These are phyloP conservation scores for Fusarium tricinctum DNA, from an alignment of 2,329 filamentous ascomycete species.

Conservation along the genomic window DNA sequence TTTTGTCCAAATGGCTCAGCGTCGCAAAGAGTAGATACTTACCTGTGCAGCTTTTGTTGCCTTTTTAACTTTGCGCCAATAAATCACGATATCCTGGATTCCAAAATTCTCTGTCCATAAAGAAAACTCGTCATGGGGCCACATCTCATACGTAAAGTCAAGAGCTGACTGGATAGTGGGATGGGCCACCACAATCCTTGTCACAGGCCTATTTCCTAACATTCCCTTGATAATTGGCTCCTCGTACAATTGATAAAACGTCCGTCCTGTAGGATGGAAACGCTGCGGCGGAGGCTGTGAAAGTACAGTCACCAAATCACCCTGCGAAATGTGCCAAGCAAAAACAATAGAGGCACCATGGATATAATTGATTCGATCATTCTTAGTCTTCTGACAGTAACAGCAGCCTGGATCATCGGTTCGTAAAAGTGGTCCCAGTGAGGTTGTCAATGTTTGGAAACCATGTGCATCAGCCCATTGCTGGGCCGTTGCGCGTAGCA, in stretches of 20 bases:
- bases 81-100: too few species aligned
- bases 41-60: too few species aligned
- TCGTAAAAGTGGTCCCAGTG: conserved; percentile 34
- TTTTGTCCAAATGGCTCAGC: too few species aligned
- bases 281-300: conserved; percentile 33
- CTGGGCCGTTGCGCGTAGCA: conserved; percentile 19
- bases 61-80: too few species aligned
- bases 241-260: conserved; percentile 31
- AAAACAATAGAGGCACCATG: conserved; percentile 43
- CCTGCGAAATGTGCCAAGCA: conserved; percentile 26
- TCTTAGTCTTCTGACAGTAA: neutral
- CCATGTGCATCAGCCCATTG: conserved; percentile 33
- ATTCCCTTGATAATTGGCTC: conserved; percentile 35
- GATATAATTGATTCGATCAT: conserved; percentile 13
- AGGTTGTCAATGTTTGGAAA: conserved; percentile 35
- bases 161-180: conserved; percentile 6
- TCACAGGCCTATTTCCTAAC: conserved; percentile 20
- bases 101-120: too few species aligned
- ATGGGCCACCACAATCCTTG: conserved; percentile 14
- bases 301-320: conserved; percentile 29
- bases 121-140: conserved; percentile 28
- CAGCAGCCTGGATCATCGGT: neutral
- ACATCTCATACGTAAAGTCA: conserved; percentile 28
- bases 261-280: conserved; percentile 33
- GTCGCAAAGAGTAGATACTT: too few species aligned